A percentile compares a stretch with the other conserved stretches of the same genome.
Evolutionary conservation across 2,329 filamentous ascomycete species (phyloP).

Genomic region (Calycina herbarum): DNA sequence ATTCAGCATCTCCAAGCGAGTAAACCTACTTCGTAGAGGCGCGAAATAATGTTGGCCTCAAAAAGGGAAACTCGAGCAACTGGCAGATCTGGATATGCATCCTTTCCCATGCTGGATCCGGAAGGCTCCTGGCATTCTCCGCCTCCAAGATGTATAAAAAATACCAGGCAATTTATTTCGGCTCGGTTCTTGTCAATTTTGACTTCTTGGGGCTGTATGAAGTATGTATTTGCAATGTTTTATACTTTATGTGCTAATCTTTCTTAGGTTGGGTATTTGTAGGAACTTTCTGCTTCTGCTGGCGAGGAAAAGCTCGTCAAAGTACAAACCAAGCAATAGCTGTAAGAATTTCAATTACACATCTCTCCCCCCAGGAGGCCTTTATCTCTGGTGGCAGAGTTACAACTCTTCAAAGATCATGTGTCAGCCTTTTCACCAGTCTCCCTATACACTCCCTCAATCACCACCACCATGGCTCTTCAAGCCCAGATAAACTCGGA

Average conservation of each 20-base stretch:
- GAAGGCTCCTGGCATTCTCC: neutral
- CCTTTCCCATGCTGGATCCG: conserved; percentile 6
- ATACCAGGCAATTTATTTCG: neutral
- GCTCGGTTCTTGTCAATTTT: conserved; percentile 4
- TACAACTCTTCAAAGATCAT: no score
- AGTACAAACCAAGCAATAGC: neutral
- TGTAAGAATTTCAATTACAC: no score
- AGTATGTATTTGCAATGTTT: neutral
- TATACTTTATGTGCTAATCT: conserved; percentile 1
- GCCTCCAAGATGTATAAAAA: conserved; percentile 5
- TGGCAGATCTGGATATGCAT: conserved; percentile 4
- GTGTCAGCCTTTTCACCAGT: no score
- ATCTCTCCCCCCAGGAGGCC: no score
- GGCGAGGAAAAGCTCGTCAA: neutral
- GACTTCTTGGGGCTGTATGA: neutral
- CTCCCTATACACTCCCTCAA: no score
- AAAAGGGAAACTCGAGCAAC: neutral
- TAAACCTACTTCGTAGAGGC: no score
- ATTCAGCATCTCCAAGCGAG: no score
- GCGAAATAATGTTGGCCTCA: neutral
- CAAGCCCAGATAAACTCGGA: no score
- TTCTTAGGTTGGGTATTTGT: neutral
- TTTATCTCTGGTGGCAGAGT: no score
- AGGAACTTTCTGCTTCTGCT: neutral
- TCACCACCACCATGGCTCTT: no score